Evolutionary conservation across 2,329 filamentous ascomycete genomes (phyloP), one percentile per base, ranked within the genome.

Genomic region (Aureobasidium lini): DNA sequence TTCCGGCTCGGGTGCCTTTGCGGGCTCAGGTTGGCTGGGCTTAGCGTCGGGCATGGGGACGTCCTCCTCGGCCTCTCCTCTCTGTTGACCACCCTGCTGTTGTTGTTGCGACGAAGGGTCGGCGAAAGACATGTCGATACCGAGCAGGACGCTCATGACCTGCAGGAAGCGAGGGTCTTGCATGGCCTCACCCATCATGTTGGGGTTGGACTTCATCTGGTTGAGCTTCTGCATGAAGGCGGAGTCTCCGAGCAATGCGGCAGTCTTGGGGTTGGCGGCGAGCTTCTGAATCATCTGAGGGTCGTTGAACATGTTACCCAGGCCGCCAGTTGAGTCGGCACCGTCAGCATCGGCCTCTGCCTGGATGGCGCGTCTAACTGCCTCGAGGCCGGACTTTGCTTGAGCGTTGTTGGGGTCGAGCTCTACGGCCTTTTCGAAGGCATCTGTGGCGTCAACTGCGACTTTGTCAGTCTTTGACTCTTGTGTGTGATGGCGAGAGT

Each of bases 251-350:
- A 99, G 85, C 68, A 88, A 84, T 11, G 80, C 73, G 64, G 87
- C 86, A 10, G 95, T 99, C 84, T 97, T 97, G 63, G 95, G 94
- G 79, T 97, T 97, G 67, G 77, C 83, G 64, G 92, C 91, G 61
- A 99, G 86, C 80, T 99, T 99, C 73, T 90, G 83, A 64, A 95
- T 81, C 66, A 99, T 78, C 69, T 91, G 84, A 16, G 94, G 94
- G 73, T 99, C 95, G 72, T 84, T 93, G 81, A 99, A 97, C 82
- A 99, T 92, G 71, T 85, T 84, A 66, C 89, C 89, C n/a, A 99
- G 79, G 47, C 91, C 90, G 57, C 83, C 89, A 39, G 79, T 81
- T 7, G 88, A 86, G 68, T 92, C 87, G 57, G 79, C 82, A 60
- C 81, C 82, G 66, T 85, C 84, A n/a, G 75, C 82, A 67, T 76